A percentile compares a stretch with the other conserved stretches of the same genome.
phyloP scores from a whole-genome alignment of 345 rosid species.

The Dovyalis caffra region DNA sequence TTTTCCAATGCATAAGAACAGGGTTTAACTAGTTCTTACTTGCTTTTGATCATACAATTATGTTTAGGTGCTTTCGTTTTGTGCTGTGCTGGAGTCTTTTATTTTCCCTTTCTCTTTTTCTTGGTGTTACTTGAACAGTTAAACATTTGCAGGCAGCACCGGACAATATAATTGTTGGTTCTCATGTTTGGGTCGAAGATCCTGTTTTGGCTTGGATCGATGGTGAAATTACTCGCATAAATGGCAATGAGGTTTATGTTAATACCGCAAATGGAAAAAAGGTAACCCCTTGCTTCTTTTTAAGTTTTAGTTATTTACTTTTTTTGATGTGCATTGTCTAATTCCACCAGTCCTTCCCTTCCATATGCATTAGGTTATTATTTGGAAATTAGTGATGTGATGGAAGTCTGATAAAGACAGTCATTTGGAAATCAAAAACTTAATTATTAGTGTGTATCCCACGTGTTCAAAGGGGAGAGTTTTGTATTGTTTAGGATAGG shows the following conservation, averaged over 20 bases:
- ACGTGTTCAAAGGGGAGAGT: not conserved
- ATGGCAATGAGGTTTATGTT: constrained; percentile 49
- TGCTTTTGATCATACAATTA: not conserved
- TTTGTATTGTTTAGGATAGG: too few relatives aligned
- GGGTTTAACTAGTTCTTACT: not conserved
- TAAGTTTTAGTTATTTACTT: not conserved
- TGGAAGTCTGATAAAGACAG: not conserved
- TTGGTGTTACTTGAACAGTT: constrained; percentile 16
- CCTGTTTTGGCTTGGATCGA: constrained; percentile 67
- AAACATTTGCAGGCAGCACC: constrained; percentile 57
- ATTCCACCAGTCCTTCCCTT: not conserved
- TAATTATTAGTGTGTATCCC: not conserved
- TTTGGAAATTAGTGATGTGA: not conserved
- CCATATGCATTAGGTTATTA: not conserved
- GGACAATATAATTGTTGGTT: constrained; percentile 63
- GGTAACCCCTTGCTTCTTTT: constrained; percentile 34
- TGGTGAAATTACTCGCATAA: constrained; percentile 61
- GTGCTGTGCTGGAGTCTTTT: not conserved
- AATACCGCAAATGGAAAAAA: constrained; percentile 51
- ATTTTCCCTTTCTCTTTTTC: not conserved
- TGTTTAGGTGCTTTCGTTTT: not conserved
- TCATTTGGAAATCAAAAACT: not conserved
- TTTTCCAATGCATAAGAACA: not conserved
- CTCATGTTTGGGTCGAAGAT: constrained; percentile 90
- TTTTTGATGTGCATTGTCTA: not conserved